A percentile compares a stretch with the other conserved stretches of the same genome.
These are phyloP conservation scores for Mercurialis annua DNA, from an alignment of 345 rosid genomes.

Conservation along the genomic window DNA sequence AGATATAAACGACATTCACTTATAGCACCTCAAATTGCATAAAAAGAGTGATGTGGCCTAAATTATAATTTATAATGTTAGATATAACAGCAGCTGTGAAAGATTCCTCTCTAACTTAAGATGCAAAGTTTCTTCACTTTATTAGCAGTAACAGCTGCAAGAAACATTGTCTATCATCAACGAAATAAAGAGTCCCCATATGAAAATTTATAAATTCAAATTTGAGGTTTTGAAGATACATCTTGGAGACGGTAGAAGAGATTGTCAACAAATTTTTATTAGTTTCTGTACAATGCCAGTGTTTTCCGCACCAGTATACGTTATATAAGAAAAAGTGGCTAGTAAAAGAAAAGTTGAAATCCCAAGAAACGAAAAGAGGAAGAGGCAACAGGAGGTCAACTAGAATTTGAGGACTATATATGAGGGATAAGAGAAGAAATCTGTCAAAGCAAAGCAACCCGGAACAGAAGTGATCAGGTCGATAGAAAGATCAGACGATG, in stretches of 20 bases:
- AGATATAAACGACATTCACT: neutral
- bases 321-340: neutral
- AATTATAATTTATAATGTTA: neutral
- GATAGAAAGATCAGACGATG: neutral
- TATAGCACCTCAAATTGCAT: conserved; percentile 10
- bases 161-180: neutral
- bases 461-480: neutral
- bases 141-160: conserved; percentile 9
- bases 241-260: conserved; percentile 16
- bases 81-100: neutral
- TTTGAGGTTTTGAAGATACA: neutral
- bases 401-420: neutral
- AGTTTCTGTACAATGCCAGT: neutral
- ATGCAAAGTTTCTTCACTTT: conserved; percentile 7
- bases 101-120: neutral
- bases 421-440: neutral
- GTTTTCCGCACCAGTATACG: neutral
- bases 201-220: conserved; percentile 9
- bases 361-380: neutral
- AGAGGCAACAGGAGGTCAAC: conserved; percentile 2
- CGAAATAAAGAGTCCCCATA: neutral
- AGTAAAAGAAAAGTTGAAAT: neutral
- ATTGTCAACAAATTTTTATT: conserved; percentile 6
- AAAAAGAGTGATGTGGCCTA: neutral
- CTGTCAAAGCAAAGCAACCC: conserved; percentile 1